A percentile compares a stretch with the other conserved stretches of the same genome.
Conservation (phyloP, 352 stramenopile species). For the Pythium brachiatum region DNA sequence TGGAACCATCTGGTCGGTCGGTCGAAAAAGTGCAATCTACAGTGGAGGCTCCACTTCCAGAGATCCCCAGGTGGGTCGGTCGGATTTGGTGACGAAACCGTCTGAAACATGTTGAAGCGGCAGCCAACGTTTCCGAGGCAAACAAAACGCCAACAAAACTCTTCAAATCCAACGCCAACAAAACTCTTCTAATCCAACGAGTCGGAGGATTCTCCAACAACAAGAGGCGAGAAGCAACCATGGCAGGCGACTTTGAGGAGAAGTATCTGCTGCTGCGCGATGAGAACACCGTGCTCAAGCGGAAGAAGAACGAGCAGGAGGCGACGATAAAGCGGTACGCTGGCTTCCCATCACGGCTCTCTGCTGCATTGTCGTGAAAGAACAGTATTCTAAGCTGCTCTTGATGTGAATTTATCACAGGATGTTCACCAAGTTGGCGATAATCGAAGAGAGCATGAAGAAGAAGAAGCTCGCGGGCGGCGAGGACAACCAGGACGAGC, state of each 20-base stretch:
- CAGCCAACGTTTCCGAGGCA: not conserved
- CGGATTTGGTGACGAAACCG: not conserved
- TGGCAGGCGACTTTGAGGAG: constrained; percentile 74
- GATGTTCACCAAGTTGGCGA: constrained; percentile 89
- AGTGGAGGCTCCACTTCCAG: too few relatives aligned
- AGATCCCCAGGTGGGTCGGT: constrained; percentile 16
- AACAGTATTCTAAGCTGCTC: not conserved
- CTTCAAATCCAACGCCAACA: not conserved
- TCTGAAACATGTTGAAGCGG: constrained; percentile 6
- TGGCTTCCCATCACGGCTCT: not conserved
- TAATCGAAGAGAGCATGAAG: constrained; percentile 84
- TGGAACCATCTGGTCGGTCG: constrained; percentile 18
- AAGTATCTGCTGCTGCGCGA: constrained; percentile 83
- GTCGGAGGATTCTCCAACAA: not conserved
- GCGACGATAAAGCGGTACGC: constrained; percentile 81
- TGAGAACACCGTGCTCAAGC: constrained; percentile 84
- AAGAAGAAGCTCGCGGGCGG: constrained; percentile 57
- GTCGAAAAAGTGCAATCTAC: constrained; percentile 16
- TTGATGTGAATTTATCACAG: constrained; percentile 24
- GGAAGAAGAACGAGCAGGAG: constrained; percentile 92
- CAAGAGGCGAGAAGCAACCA: constrained; percentile 16
- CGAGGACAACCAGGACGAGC: constrained; percentile 41
- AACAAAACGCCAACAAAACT: not conserved
- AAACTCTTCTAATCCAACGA: constrained; percentile 1
- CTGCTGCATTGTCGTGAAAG: not conserved